Evolutionary conservation across 1,284 basidiomycete genomes (phyloP), one percentile per base, ranked within the genome.

Genomic region (Irpex lacteus): DNA sequence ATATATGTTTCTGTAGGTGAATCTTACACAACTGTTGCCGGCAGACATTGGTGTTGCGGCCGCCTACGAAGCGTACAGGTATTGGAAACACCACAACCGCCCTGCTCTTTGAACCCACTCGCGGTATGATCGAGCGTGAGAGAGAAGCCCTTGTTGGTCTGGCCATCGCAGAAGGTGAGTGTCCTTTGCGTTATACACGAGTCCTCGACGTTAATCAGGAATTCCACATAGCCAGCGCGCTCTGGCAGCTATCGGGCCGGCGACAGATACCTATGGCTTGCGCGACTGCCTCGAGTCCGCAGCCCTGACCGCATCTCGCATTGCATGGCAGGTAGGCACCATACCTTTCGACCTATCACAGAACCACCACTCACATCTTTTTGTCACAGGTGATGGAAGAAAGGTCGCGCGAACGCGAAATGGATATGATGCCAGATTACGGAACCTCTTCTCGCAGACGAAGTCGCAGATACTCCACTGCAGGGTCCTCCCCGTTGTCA

Each of bases 41-140:
- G 68, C 73, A 19, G 85, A 88, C 64, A 78, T 90, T 36, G 88
- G 88, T 0, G 82, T 87, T 68, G 88, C 87, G 2, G 87, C 87
- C n/a, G 87, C 86, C 0, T 90, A 89, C 70, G 86, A 89, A 70
- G 85, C 85, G 0, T 87, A 86, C 73, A 80, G 86, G n/a, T 80
- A 79, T 54, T 88, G 86, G 85, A 84, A 83, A 55, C 66, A 72
- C 63, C 80, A 84, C 67, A 82, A 85, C 62, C 78, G 75, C 54
- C n/a, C 76, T 76, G 1, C 77, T 88, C 47, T 82, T 85, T 66
- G 82, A 84, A 63, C 83, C n/a, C 84, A 21, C 70, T 87, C 13
- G 80, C 80, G 82, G 80, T 3, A 83, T 87, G 63, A 71, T 75
- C 57, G 83, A 84, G 65, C 75, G 84, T 44, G 85, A 88, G 70